Conservation (phyloP, 805 yeast species). For the Candida lessepsii region DNA sequence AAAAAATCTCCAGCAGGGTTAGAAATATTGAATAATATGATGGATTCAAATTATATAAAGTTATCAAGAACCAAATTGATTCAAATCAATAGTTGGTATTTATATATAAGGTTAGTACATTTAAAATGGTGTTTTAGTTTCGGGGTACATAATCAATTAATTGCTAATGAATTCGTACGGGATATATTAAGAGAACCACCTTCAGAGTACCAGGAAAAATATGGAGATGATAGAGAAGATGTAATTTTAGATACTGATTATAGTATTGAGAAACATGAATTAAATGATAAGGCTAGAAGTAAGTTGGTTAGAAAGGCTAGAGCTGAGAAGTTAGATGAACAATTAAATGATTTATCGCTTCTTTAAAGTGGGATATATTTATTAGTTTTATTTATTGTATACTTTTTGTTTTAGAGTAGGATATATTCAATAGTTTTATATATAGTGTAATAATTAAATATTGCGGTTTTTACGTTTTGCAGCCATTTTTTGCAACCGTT, state of each 20-base stretch:
- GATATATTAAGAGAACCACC: slow-evolving; percentile 38
- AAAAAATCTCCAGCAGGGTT: slow-evolving; percentile 35
- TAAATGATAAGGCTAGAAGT: slow-evolving; percentile 34
- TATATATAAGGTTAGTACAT: slow-evolving; percentile 46
- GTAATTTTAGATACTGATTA: slow-evolving; percentile 2
- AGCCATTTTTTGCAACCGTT: no score
- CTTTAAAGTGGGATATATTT: not conserved
- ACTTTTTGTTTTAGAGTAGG: no score
- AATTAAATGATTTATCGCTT: slow-evolving; percentile 31
- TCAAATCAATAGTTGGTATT: slow-evolving; percentile 50
- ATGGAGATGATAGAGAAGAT: slow-evolving; percentile 19
- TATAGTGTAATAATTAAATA: no score
- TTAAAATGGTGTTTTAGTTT: slow-evolving; percentile 52
- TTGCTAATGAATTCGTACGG: slow-evolving; percentile 33
- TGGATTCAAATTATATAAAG: slow-evolving; percentile 39
- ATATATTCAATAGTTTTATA: no score
- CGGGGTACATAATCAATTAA: slow-evolving; percentile 50
- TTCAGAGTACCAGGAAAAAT: slow-evolving; percentile 22
- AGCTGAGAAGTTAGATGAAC: slow-evolving; percentile 30
- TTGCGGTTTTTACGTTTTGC: no score
- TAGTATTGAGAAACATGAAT: slow-evolving; percentile 18
- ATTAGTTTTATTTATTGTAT: no score
- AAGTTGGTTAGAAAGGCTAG: slow-evolving; percentile 38
- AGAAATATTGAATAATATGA: slow-evolving; percentile 29
- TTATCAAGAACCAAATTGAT: slow-evolving; percentile 46